Base-by-base conservation (phyloP, 345 rosid genomes). In the Excoecaria agallocha region DNA sequence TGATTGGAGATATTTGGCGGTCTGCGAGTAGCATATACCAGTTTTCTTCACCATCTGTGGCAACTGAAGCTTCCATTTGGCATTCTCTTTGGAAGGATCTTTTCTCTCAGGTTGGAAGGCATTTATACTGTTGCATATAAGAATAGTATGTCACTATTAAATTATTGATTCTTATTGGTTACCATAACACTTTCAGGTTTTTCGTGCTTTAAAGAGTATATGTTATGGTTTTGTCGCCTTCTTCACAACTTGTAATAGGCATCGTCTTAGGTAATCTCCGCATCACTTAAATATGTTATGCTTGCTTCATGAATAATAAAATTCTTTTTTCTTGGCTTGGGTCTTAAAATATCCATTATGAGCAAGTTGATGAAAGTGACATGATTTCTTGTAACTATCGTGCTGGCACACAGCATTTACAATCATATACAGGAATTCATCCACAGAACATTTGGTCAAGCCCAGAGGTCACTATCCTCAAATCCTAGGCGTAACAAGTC, bases 81-180 rank as follows among this genome's bases (percentile, higher is more conserved):
- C 94, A 89, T 16, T 85, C 91, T 0, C 96, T 96, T 54, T 96
- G 98, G 99, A 90, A 89, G 74, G 99, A 96, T 77, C 93, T 96
- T 64, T 93, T 96, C 80, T 96, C 99, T 69, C 94, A 96, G 86
- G 97, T 93, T 73, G 20, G 83, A 69, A 78, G 64, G 35, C 48
- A 9, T 46, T 9, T 24, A 59, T 25, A 2, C 55, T 46, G 38
- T 68, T 63, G 63, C 48, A 8, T 64, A 46, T 25, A 58, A 57
- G 1, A 49, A 54, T 48, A 9, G 50, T 17, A 38, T 24, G 19
- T 43, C 35, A 43, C 69, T n/a, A 16, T 77, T 17, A 46, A 54
- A 66, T 37, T 57, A 49, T n/a, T 56, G 51, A 50, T 71, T 71
- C 74, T 77, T 67, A 75, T 54, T 67, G 67, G 73, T 77, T 43